A percentile compares a stretch with the other conserved stretches of the same genome.
Evolutionary conservation across 805 yeast genomes (phyloP).

Genomic region (Komagataella mondaviorum): DNA sequence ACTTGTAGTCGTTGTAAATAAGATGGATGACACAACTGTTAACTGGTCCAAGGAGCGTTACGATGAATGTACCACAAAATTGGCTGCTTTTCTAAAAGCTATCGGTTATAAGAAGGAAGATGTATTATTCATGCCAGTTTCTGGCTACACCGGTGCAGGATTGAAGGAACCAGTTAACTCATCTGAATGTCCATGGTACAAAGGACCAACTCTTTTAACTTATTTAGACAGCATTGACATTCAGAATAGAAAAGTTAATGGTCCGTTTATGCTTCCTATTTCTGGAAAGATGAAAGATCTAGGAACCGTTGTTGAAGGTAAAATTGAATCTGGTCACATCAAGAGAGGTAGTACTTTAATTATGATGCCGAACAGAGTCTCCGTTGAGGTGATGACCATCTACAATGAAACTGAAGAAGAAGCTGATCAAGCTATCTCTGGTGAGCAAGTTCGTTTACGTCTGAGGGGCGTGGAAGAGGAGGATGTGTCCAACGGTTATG

Average conservation of each 20-base stretch:
- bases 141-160: constrained; percentile 97
- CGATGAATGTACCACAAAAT: constrained; percentile 84
- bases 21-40: constrained; percentile 98
- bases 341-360: constrained; percentile 65
- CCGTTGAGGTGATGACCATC: constrained; percentile 76
- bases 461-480: constrained; percentile 96
- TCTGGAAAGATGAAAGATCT: constrained; percentile 91
- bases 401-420: constrained; percentile 95
- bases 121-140: constrained; percentile 89
- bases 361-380: constrained; percentile 83
- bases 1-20: constrained; percentile 86
- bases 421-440: constrained; percentile 80
- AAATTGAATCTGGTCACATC: constrained; percentile 90
- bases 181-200: constrained; percentile 81
- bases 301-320: constrained; percentile 97
- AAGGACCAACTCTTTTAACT: constrained; percentile 85
- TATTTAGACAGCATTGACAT: constrained; percentile 74
- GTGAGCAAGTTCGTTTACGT: constrained; percentile 93
- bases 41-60: constrained; percentile 92
- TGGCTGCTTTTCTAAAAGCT: constrained; percentile 66
- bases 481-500: constrained; percentile 85
- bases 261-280: constrained; percentile 95
- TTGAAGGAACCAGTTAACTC: constrained; percentile 72
- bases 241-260: constrained; percentile 76
- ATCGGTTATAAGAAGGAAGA: constrained; percentile 87